These are phyloP conservation scores for Hibiscus mutabilis DNA, from an alignment of 345 rosid genomes.

Conservation along the genomic window DNA sequence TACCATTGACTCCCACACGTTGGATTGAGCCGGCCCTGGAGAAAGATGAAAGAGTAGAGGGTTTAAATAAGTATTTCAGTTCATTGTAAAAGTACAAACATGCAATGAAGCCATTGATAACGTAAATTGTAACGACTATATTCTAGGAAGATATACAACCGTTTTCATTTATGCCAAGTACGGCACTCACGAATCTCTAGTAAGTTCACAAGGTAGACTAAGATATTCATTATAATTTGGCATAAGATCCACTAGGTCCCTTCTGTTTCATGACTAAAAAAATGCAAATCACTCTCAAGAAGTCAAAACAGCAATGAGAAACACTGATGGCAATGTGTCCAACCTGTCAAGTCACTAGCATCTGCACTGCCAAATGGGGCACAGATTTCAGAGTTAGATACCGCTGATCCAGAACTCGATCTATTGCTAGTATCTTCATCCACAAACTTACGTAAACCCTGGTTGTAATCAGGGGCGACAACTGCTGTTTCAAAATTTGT, in stretches of 20 bases:
- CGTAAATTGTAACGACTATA: neutral
- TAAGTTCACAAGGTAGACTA: neutral
- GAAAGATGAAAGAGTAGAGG: neutral
- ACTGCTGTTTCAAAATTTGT: constrained; percentile 38
- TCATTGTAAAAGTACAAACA: constrained; percentile 7
- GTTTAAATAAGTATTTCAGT: constrained; percentile 3
- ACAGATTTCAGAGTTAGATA: constrained; percentile 94
- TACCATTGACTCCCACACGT: constrained; percentile 77
- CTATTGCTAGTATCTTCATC: constrained; percentile 89
- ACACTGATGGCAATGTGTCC: neutral
- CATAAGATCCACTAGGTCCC: neutral
- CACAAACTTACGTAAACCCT: constrained; percentile 43
- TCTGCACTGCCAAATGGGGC: constrained; percentile 76
- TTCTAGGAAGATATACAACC: neutral
- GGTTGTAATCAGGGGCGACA: constrained; percentile 37
- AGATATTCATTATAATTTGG: too few relatives aligned
- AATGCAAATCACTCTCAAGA: neutral
- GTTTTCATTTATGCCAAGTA: neutral
- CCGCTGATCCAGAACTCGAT: constrained; percentile 95
- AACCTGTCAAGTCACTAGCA: constrained; percentile 93
- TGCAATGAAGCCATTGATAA: neutral
- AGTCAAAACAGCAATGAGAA: constrained; percentile 6
- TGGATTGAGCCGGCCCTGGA: constrained; percentile 83
- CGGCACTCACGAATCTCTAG: neutral
- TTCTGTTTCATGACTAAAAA: neutral